These are phyloP conservation scores for Mallotus repandus DNA, from an alignment of 441 rosid species.

Conservation along the genomic window DNA sequence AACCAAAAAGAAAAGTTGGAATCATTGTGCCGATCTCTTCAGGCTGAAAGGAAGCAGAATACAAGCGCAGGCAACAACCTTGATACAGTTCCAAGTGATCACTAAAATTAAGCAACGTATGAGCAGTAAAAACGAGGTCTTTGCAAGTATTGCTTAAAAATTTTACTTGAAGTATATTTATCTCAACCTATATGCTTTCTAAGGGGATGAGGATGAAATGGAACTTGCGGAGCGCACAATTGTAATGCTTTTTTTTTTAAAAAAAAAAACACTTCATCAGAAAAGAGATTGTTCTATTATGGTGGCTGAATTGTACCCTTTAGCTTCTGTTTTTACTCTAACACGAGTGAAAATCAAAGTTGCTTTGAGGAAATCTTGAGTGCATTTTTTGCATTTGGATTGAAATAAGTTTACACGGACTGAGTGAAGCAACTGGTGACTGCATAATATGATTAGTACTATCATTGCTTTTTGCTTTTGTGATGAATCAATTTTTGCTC, in stretches of 20 bases:
- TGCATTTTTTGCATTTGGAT: background rate
- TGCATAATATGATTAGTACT: no score
- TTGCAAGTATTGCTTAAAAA: background rate
- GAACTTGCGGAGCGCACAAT: no score
- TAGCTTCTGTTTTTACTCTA: background rate
- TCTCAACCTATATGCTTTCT: background rate
- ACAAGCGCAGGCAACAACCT: slow-evolving; percentile 27
- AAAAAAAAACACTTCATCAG: background rate
- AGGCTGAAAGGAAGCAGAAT: slow-evolving; percentile 78
- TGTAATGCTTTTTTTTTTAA: background rate
- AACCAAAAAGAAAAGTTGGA: slow-evolving; percentile 93
- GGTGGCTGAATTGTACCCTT: background rate
- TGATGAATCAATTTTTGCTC: no score
- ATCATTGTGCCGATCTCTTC: slow-evolving; percentile 88
- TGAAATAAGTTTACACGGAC: background rate
- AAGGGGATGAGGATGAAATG: background rate
- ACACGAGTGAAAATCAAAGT: no score
- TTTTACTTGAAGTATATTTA: background rate
- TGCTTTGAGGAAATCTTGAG: no score
- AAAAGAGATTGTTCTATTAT: background rate
- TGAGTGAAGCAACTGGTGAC: no score
- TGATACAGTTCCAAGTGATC: slow-evolving; percentile 26
- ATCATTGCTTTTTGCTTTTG: no score
- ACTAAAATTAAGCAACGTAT: background rate
- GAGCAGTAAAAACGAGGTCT: background rate